Evolutionary conservation across 1,284 basidiomycete species (phyloP).

Genomic region (Phenoliferia sp.): DNA sequence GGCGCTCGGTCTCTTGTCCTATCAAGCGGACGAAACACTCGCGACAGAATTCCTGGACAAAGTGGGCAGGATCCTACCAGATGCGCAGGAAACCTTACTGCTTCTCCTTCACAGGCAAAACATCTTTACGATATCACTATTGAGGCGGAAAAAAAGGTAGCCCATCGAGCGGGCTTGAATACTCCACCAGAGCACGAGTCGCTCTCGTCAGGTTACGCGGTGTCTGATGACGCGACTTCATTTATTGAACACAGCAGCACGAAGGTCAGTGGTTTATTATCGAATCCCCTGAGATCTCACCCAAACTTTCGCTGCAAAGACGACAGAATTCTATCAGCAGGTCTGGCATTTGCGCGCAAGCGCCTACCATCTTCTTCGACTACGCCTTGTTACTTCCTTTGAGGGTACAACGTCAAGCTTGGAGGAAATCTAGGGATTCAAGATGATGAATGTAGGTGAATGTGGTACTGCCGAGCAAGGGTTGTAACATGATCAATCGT

Average conservation of each 20-base stretch:
- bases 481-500: too few relatives aligned
- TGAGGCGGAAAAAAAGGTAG: background rate
- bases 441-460: too few relatives aligned
- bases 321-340: background rate
- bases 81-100: background rate
- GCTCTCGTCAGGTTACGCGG: background rate
- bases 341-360: background rate
- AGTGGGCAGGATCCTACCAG: background rate
- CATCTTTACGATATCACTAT: background rate
- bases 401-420: too few relatives aligned
- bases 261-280: background rate
- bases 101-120: background rate
- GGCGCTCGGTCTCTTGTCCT: background rate
- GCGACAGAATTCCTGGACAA: background rate
- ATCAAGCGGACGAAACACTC: background rate
- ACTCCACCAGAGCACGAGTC: background rate
- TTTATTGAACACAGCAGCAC: background rate
- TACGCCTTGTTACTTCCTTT: background rate
- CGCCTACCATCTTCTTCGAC: background rate
- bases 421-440: too few relatives aligned
- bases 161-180: background rate
- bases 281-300: background rate
- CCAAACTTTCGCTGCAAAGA: background rate
- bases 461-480: too few relatives aligned
- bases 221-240: background rate